These are phyloP conservation scores for Euphorbia pulcherrima DNA, from an alignment of 345 rosid species.

Conservation along the genomic window DNA sequence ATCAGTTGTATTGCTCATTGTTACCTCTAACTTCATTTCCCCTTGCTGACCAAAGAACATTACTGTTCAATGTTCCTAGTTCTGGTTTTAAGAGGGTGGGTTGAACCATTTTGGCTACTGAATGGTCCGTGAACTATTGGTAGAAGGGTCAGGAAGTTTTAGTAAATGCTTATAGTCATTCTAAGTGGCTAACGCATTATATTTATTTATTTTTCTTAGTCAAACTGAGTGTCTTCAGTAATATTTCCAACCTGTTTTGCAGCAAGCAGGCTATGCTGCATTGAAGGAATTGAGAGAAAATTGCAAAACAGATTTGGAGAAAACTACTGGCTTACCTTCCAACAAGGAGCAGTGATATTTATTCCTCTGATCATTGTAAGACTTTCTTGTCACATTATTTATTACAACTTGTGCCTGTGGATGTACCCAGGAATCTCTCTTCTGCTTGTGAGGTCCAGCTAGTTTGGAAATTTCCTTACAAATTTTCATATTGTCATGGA, in stretches of 20 bases:
- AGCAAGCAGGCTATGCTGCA: conserved; percentile 50
- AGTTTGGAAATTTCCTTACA: conserved; percentile 9
- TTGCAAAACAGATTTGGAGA: conserved; percentile 69
- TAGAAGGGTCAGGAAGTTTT: not conserved
- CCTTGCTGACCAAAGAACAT: conserved; percentile 2
- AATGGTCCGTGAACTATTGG: too few relatives aligned
- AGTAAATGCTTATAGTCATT: not conserved
- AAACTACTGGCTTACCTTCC: conserved; percentile 39
- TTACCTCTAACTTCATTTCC: not conserved
- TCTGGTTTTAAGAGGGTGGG: conserved; percentile 4
- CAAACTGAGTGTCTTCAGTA: not conserved
- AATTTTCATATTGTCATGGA: conserved; percentile 8
- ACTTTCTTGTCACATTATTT: conserved; percentile 14
- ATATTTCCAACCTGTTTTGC: conserved; percentile 26
- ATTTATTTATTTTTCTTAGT: not conserved
- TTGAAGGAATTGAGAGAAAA: conserved; percentile 66
- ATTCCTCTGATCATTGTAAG: conserved; percentile 19
- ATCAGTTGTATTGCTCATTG: not conserved
- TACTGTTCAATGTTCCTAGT: not conserved
- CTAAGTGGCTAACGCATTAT: not conserved
- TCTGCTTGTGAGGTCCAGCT: conserved; percentile 6
- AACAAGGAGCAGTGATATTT: conserved; percentile 29
- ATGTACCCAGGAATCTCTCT: not conserved
- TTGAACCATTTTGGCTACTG: too few relatives aligned
- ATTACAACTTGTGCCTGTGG: not conserved